These are phyloP conservation scores for Sphagnum contortum DNA, from an alignment of 225 moss, liverwort and hornwort genomes.

Conservation along the genomic window DNA sequence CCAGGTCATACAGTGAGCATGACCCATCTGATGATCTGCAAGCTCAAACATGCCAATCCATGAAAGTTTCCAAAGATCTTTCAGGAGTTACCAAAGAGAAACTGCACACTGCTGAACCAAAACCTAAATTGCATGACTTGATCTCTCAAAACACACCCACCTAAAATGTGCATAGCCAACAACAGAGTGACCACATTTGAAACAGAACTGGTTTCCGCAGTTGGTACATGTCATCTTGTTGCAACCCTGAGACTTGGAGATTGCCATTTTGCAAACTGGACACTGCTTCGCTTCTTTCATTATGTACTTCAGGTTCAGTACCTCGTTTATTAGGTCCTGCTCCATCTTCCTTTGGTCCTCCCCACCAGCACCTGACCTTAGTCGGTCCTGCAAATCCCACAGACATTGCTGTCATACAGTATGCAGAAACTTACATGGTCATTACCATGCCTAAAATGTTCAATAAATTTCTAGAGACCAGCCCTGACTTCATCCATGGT, in stretches of 20 bases:
- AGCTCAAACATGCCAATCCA: background rate
- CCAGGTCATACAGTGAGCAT: constrained; percentile 34
- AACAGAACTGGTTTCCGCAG: constrained; percentile 57
- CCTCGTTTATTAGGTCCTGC: constrained; percentile 48
- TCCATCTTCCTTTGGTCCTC: constrained; percentile 51
- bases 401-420: too few relatives aligned
- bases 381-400: constrained; percentile 29
- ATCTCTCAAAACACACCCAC: background rate
- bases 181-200: constrained; percentile 50
- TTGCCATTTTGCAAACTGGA: constrained; percentile 61
- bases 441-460: too few relatives aligned
- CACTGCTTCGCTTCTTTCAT: constrained; percentile 68
- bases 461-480: too few relatives aligned
- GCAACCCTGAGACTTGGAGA: constrained; percentile 67
- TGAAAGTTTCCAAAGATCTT: too few relatives aligned
- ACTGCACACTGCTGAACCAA: too few relatives aligned
- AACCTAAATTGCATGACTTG: too few relatives aligned
- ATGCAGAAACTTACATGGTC: too few relatives aligned
- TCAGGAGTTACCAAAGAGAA: too few relatives aligned
- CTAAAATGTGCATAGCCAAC: constrained; percentile 46
- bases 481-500: too few relatives aligned
- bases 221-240: constrained; percentile 77
- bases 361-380: constrained; percentile 23
- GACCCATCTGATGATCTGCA: background rate
- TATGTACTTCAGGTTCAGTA: constrained; percentile 59